Evolutionary conservation across 164 flowering plant species (phyloP).

Genomic region (Stephania japonica): DNA sequence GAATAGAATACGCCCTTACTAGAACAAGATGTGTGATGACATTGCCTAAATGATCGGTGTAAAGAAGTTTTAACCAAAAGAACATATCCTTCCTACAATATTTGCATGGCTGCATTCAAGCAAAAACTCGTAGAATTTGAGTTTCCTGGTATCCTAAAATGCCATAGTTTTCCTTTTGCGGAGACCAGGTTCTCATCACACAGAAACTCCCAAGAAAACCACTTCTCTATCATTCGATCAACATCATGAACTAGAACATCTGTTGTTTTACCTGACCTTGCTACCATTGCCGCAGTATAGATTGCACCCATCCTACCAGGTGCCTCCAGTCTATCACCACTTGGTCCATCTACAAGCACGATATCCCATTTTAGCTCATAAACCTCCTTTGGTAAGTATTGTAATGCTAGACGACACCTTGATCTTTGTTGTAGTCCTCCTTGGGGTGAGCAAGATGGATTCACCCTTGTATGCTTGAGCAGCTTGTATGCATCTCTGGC

Average conservation of each 20-base stretch:
- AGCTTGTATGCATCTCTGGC: slow-evolving; percentile 61
- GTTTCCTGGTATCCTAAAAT: slow-evolving; percentile 43
- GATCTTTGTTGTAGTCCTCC: slow-evolving; percentile 28
- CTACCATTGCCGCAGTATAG: slow-evolving; percentile 58
- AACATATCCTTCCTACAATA: slow-evolving; percentile 13
- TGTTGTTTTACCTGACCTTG: slow-evolving; percentile 51
- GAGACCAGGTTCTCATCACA: slow-evolving; percentile 78
- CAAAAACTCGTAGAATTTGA: slow-evolving; percentile 51
- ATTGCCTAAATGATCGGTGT: neutral
- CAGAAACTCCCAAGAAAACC: slow-evolving; percentile 91
- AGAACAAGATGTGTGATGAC: neutral
- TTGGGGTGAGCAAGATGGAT: slow-evolving; percentile 39
- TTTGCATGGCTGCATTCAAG: slow-evolving; percentile 18
- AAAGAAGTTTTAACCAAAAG: neutral
- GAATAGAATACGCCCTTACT: neutral
- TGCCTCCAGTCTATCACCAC: slow-evolving; percentile 48
- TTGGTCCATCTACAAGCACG: slow-evolving; percentile 79
- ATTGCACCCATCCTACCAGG: slow-evolving; percentile 85
- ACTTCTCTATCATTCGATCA: slow-evolving; percentile 70
- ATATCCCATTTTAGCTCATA: slow-evolving; percentile 64
- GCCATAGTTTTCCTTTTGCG: slow-evolving; percentile 84
- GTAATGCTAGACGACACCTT: slow-evolving; percentile 53
- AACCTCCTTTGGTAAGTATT: slow-evolving; percentile 51
- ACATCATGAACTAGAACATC: slow-evolving; percentile 78
- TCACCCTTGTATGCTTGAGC: slow-evolving; percentile 52